A percentile compares a stretch with the other conserved stretches of the same genome.
Conservation (phyloP, 441 rosid genomes). For the Pelargonium cotyledonis region DNA sequence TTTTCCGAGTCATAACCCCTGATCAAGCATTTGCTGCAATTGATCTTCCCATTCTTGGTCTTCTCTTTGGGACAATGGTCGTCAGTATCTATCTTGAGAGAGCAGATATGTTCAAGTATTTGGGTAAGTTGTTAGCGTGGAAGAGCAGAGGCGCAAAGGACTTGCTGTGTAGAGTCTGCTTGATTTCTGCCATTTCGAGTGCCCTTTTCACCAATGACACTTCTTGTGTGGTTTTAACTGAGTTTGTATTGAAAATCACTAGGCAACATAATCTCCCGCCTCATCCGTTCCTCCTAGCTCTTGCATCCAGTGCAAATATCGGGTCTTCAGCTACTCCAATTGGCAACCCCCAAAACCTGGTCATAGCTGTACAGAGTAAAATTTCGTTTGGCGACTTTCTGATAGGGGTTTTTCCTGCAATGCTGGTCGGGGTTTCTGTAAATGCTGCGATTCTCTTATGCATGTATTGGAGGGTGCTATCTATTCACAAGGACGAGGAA, state of each 20-base stretch:
- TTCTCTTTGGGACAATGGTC: slow-evolving; percentile 89
- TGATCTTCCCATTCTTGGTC: slow-evolving; percentile 78
- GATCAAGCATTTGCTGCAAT: slow-evolving; percentile 74
- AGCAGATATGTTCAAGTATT: slow-evolving; percentile 72
- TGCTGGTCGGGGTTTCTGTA: slow-evolving; percentile 49
- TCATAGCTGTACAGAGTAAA: slow-evolving; percentile 57
- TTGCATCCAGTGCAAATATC: slow-evolving; percentile 72
- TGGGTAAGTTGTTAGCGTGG: slow-evolving; percentile 65
- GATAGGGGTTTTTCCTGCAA: slow-evolving; percentile 52
- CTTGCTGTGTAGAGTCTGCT: slow-evolving; percentile 53
- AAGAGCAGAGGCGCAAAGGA: slow-evolving; percentile 67
- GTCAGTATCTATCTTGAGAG: slow-evolving; percentile 68
- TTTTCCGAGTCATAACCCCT: slow-evolving; percentile 58
- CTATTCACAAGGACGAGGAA: slow-evolving; percentile 41
- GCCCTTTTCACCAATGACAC: slow-evolving; percentile 93
- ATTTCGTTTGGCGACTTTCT: slow-evolving; percentile 53
- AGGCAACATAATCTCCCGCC: slow-evolving; percentile 71
- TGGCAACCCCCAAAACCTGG: slow-evolving; percentile 84
- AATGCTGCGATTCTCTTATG: slow-evolving; percentile 45
- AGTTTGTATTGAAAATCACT: slow-evolving; percentile 65
- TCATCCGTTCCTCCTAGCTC: slow-evolving; percentile 63
- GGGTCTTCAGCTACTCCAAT: slow-evolving; percentile 86
- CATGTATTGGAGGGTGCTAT: slow-evolving; percentile 56
- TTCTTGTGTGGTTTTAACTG: slow-evolving; percentile 64
- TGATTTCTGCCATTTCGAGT: slow-evolving; percentile 71